phyloP scores from a whole-genome alignment of 73 alveolate species.

The Paramecium pentaurelia region DNA sequence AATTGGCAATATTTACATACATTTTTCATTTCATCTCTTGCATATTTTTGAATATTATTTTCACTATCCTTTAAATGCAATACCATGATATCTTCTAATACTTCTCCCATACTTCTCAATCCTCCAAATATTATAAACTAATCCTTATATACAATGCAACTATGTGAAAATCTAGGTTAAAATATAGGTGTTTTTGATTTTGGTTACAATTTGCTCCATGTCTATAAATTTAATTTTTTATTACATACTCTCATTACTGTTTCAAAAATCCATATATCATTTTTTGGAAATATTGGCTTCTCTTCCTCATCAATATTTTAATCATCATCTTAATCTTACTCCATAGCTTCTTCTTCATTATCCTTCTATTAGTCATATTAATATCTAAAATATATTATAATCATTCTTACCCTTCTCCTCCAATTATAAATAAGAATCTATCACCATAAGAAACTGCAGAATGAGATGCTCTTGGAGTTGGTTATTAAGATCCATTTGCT shows the following conservation, averaged over 20 bases:
- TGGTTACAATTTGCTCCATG: constrained; percentile 35
- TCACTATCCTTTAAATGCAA: constrained; percentile 56
- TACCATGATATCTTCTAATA: constrained; percentile 61
- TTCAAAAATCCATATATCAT: constrained; percentile 63
- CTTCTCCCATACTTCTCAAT: constrained; percentile 36
- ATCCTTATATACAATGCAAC: constrained; percentile 51
- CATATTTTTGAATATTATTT: constrained; percentile 10
- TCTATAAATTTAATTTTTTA: neutral
- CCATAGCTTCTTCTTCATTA: neutral
- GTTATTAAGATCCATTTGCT: constrained; percentile 31
- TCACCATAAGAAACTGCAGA: constrained; percentile 48
- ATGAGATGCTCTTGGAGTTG: constrained; percentile 54
- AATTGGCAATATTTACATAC: constrained; percentile 38
- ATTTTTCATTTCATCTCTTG: constrained; percentile 43
- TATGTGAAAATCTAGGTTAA: constrained; percentile 40
- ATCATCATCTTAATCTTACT: neutral
- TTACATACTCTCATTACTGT: constrained; percentile 51
- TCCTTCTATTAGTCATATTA: constrained; percentile 4
- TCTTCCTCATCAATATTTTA: constrained; percentile 20
- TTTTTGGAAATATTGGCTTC: constrained; percentile 37
- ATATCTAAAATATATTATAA: neutral
- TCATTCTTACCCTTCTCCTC: constrained; percentile 52
- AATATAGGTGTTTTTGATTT: neutral
- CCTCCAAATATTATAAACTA: constrained; percentile 53
- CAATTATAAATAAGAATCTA: constrained; percentile 46